Evolutionary conservation across 306 rosid species (phyloP), one percentile per base, ranked within the genome.

Genomic region (Pueraria montana): DNA sequence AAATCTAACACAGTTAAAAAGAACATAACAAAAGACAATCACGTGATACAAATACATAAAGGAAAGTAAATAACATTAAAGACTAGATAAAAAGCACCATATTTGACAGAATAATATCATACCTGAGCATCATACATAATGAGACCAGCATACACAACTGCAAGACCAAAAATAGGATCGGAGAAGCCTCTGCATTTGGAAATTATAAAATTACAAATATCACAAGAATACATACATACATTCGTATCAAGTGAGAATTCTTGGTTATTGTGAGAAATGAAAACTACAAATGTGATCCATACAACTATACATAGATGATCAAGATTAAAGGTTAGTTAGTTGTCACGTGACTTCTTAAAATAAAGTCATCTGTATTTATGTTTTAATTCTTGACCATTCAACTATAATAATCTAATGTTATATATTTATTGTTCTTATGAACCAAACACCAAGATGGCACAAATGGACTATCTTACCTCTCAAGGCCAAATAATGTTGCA

Each of bases 51-150:
- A 80, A 55, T 52, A 24, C 59, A 74, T n/a, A 11, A 58, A 21
- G 69, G 17, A 70, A 68, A 66, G 52, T 74, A 43, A 18, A 53
- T 38, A 66, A 74, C 11, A 27, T 6, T 1, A 14, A 79, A 80
- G 32, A 14, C 34, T 27, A 43, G 73, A 76, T 24, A n/a, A 18
- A 82, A 83, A 75, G 71, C 38, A 43, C 34, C 16, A 84, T 3
- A 21, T 85, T 79, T 74, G 21, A 77, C 34, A 83, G 62, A 36
- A 72, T 45, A 79, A 63, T 42, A 84, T 72, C 71, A 80, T 84
- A 93, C 99, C 99, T 96, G 99, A 36, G 99, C 97, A 86, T 96
- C 99, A 59, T 96, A 96, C 98, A 96, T 96, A 86, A 89, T 49
- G 48, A 96, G 92, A 80, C 94, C 90, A n/a, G 99, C 99, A 90